Conservation (phyloP, 2,329 filamentous ascomycete genomes). For the Cadophora sp. region DNA sequence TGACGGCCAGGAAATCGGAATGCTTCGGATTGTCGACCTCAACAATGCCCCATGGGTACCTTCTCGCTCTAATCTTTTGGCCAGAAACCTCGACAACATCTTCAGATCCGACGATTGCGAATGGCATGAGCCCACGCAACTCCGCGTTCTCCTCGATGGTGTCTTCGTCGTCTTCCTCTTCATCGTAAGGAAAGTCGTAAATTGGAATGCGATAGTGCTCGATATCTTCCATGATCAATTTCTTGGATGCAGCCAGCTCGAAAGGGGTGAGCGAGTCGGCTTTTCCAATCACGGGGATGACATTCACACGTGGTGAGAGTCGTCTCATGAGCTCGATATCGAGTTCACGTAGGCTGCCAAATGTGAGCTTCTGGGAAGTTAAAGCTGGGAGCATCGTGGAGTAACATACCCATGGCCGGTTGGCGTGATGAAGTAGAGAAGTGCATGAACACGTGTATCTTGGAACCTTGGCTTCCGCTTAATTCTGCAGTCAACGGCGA, state of each 20-base stretch:
- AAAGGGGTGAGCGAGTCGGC: conserved; percentile 95
- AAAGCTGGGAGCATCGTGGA: too few relatives aligned
- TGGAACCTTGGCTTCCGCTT: conserved; percentile 99
- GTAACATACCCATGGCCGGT: conserved; percentile 84
- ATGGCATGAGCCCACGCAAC: conserved; percentile 95
- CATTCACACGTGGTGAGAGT: conserved; percentile 95
- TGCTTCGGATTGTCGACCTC: conserved; percentile 99
- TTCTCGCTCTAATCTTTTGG: conserved; percentile 87
- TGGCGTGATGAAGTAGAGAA: conserved; percentile 99
- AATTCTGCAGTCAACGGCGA: conserved; percentile 98
- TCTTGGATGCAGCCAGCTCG: conserved; percentile 98
- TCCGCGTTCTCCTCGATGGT: conserved; percentile 99
- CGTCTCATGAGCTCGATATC: conserved; percentile 99
- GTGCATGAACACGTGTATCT: conserved; percentile 96
- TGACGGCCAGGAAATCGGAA: conserved; percentile 96
- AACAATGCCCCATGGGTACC: conserved; percentile 98
- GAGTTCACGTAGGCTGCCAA: conserved; percentile 85
- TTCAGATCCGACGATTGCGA: conserved; percentile 97
- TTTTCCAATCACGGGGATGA: conserved; percentile 98
- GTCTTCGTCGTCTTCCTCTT: conserved; percentile 99
- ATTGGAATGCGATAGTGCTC: conserved; percentile 99
- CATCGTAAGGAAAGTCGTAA: conserved; percentile 99
- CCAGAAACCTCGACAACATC: conserved; percentile 93
- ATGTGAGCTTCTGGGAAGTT: neutral
- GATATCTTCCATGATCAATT: conserved; percentile 99